phyloP scores from a whole-genome alignment of 2,329 filamentous ascomycete genomes.

The Ceratocystis papillata region DNA sequence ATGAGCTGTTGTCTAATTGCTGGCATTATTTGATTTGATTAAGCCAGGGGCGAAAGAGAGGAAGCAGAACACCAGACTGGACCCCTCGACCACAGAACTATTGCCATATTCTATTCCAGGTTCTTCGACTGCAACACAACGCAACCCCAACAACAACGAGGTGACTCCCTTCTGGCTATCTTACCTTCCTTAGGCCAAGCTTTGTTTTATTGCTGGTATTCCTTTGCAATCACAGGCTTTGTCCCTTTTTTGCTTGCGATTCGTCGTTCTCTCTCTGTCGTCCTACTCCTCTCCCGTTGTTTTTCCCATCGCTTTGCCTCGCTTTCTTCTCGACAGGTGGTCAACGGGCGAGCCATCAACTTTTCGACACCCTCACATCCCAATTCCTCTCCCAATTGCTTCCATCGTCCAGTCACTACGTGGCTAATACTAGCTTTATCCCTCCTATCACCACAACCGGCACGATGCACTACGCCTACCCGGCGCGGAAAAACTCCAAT shows the following conservation, averaged over 20 bases:
- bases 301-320: not conserved
- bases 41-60: constrained; percentile 21
- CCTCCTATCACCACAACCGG: constrained; percentile 12
- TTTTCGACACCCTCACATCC: constrained; percentile 5
- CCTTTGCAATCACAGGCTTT: not conserved
- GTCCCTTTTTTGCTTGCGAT: not conserved
- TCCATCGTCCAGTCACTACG: not conserved
- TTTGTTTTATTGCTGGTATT: constrained; percentile 1
- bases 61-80: constrained; percentile 17
- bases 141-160: not conserved
- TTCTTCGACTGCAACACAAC: constrained; percentile 1
- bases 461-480: constrained; percentile 81
- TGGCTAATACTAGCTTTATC: constrained; percentile 11
- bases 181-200: not conserved
- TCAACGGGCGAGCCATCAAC: constrained; percentile 1
- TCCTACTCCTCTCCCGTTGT: not conserved
- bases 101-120: constrained; percentile 7
- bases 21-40: constrained; percentile 18
- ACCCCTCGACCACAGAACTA: constrained; percentile 19
- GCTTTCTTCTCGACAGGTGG: constrained; percentile 12
- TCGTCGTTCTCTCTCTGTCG: not conserved
- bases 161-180: constrained; percentile 11
- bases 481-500: constrained; percentile 71
- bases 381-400: not conserved
- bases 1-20: constrained; percentile 7